phyloP scores from a whole-genome alignment of 2,329 filamentous ascomycete genomes.

The Diaporthe ampelina region DNA sequence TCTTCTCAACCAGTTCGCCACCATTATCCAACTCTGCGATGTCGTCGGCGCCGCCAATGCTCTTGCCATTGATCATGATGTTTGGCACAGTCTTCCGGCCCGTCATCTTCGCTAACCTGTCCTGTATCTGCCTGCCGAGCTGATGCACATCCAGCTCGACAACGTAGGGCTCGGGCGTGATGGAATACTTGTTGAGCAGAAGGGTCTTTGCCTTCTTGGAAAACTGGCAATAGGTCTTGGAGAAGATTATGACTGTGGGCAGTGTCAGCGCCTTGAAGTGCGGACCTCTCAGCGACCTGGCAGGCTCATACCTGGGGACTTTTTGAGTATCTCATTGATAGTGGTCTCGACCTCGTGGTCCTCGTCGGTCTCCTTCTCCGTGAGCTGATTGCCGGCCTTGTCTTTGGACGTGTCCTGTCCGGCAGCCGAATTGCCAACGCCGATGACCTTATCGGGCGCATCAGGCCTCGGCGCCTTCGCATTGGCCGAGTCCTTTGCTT shows the following conservation, averaged over 20 bases:
- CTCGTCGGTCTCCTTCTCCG: constrained; percentile 65
- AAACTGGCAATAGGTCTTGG: constrained; percentile 91
- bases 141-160: constrained; percentile 91
- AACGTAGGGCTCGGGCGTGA: constrained; percentile 85
- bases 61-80: constrained; percentile 87
- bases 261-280: constrained; percentile 39
- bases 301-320: constrained; percentile 79
- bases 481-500: constrained; percentile 77
- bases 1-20: constrained; percentile 77
- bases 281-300: constrained; percentile 32
- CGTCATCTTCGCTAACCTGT: constrained; percentile 78
- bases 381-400: constrained; percentile 56
- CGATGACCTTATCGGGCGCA: constrained; percentile 68
- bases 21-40: constrained; percentile 78
- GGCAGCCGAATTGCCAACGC: constrained; percentile 69
- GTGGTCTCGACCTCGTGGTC: constrained; percentile 77
- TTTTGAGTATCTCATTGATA: constrained; percentile 84
- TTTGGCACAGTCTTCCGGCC: constrained; percentile 92
- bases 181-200: constrained; percentile 86
- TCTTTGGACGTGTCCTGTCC: constrained; percentile 61
- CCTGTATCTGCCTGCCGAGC: constrained; percentile 80
- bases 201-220: constrained; percentile 89
- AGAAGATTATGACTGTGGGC: constrained; percentile 88
- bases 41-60: constrained; percentile 92
- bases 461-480: constrained; percentile 75